Percentiles rank a stretch among this genome's conserved stretches.
Conservation (phyloP, 140 eudicot species). For the Bidens hawaiensis region DNA sequence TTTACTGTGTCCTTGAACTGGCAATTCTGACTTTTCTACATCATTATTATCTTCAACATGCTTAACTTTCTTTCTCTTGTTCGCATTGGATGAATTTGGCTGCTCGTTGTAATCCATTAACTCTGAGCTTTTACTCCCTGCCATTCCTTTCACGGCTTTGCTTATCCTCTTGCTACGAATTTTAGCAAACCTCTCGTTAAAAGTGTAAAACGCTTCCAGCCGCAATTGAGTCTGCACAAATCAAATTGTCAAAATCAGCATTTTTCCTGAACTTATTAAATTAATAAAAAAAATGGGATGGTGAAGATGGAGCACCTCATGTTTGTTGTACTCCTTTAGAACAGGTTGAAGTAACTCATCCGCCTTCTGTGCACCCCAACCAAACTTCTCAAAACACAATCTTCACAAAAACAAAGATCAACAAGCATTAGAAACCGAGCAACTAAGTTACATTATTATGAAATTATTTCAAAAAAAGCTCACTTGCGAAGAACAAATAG, state of each 20-base stretch:
- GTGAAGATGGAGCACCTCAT: constrained; percentile 50
- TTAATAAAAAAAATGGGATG: constrained; percentile 3
- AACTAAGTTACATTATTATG: background rate
- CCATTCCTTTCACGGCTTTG: constrained; percentile 71
- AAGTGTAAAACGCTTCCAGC: constrained; percentile 91
- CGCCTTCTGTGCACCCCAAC: constrained; percentile 77
- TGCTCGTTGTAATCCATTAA: constrained; percentile 26
- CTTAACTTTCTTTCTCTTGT: constrained; percentile 38
- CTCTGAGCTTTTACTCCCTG: constrained; percentile 41
- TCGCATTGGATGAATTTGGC: constrained; percentile 26
- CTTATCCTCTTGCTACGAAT: constrained; percentile 88
- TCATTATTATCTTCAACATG: constrained; percentile 20
- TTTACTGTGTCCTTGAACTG: constrained; percentile 12
- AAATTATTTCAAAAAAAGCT: constrained; percentile 17
- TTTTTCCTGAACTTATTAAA: background rate
- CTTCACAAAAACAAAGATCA: constrained; percentile 34
- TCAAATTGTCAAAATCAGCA: constrained; percentile 10
- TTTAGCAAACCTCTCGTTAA: constrained; percentile 89
- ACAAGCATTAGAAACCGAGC: background rate
- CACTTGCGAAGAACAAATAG: constrained; percentile 79
- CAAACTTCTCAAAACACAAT: constrained; percentile 89
- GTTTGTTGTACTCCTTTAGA: constrained; percentile 84
- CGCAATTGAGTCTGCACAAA: constrained; percentile 77
- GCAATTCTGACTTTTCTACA: constrained; percentile 9
- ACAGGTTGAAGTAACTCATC: constrained; percentile 92